A percentile compares a stretch with the other conserved stretches of the same genome.
These are phyloP conservation scores for Globisporangium perplexum DNA, from an alignment of 352 stramenopile species.

Conservation along the genomic window DNA sequence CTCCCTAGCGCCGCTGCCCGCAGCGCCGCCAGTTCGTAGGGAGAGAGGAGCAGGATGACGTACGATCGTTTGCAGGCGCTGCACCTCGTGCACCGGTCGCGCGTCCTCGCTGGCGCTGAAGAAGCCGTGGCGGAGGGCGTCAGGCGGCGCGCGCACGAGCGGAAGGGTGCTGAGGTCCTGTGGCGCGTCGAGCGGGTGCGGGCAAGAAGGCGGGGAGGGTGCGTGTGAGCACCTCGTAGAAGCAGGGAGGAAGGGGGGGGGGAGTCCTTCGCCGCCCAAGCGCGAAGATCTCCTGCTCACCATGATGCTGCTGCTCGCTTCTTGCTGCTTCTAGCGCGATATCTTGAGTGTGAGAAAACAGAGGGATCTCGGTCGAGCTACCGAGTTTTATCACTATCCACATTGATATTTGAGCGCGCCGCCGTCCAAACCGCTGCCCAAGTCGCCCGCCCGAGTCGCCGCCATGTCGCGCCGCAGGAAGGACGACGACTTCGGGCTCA, in stretches of 20 bases:
- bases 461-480: constrained; percentile 20
- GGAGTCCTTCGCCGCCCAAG: neutral
- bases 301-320: neutral
- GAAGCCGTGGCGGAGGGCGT: constrained; percentile 78
- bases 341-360: neutral
- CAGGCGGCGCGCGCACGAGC: constrained; percentile 74
- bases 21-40: no score
- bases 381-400: neutral
- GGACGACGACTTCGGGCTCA: constrained; percentile 60
- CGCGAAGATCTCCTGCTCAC: neutral
- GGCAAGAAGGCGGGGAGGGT: neutral
- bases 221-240: neutral
- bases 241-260: no score
- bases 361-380: neutral
- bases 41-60: constrained; percentile 1
- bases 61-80: constrained; percentile 77
- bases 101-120: constrained; percentile 79
- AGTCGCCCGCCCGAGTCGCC: no score
- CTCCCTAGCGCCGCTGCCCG: no score
- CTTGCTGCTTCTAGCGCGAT: neutral
- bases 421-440: no score
- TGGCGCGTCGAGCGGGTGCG: no score
- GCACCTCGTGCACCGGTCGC: constrained; percentile 77
- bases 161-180: constrained; percentile 71
- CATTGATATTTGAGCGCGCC: no score